Evolutionary conservation across 1,139 yeast species (phyloP).

Genomic region (Lodderomyces parapsilosis): DNA sequence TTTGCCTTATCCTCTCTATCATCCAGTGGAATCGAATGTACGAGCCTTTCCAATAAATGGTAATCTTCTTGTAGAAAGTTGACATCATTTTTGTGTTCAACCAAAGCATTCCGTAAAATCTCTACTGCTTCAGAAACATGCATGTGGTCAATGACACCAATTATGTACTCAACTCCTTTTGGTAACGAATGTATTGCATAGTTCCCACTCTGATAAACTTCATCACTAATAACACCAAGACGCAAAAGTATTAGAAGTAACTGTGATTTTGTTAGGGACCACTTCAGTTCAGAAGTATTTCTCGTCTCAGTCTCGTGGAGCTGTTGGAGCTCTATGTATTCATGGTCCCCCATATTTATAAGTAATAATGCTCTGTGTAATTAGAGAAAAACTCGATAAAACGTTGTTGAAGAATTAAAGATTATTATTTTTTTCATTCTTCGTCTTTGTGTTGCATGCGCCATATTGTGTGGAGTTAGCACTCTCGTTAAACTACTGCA

Average conservation of each 20-base stretch:
- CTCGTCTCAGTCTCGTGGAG: not conserved
- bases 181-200: constrained; percentile 19
- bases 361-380: too few species aligned
- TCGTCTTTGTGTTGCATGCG: too few species aligned
- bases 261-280: constrained; percentile 17
- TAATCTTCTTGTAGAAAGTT: constrained; percentile 41
- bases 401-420: not conserved
- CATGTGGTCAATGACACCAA: constrained; percentile 33
- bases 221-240: constrained; percentile 32
- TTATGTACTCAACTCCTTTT: constrained; percentile 26
- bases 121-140: constrained; percentile 26
- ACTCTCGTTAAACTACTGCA: too few species aligned
- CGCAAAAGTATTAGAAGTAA: constrained; percentile 28
- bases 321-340: constrained; percentile 10
- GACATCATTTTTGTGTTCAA: constrained; percentile 42
- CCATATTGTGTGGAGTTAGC: too few species aligned
- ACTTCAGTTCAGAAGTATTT: not conserved
- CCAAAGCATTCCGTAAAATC: constrained; percentile 38
- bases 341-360: constrained; percentile 3
- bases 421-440: not conserved
- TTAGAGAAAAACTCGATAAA: too few species aligned
- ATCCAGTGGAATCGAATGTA: constrained; percentile 18
- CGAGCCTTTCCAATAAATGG: constrained; percentile 29
- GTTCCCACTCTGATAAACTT: constrained; percentile 17
- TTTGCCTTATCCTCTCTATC: constrained; percentile 11